Conservation (phyloP, 75 land plant genomes). For the Pinus albicaulis region DNA sequence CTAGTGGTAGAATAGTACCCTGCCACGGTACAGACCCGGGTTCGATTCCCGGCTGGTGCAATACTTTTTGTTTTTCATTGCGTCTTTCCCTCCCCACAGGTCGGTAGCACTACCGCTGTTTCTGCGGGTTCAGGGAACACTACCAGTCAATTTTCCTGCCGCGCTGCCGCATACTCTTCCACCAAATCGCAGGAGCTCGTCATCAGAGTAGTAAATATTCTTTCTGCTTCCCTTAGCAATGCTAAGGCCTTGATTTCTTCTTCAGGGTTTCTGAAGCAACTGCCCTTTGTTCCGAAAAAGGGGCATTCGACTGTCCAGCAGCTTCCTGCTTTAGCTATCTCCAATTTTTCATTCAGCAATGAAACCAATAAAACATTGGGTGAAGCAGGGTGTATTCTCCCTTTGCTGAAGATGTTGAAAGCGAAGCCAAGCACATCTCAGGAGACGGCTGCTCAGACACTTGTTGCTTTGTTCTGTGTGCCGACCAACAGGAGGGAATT, state of each 20-base stretch:
- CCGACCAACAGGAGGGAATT: constrained; percentile 54
- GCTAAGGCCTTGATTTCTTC: constrained; percentile 35
- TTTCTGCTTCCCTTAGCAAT: constrained; percentile 29
- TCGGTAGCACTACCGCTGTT: too few relatives aligned
- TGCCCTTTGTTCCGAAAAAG: constrained; percentile 37
- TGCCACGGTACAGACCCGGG: constrained; percentile 99
- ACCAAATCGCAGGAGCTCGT: constrained; percentile 43
- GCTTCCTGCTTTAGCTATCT: constrained; percentile 39
- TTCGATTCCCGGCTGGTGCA: constrained; percentile 99
- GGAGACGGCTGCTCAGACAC: constrained; percentile 50
- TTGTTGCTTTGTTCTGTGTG: constrained; percentile 49
- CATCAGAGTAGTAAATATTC: constrained; percentile 37
- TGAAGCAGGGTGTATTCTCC: constrained; percentile 47
- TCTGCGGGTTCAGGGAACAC: too few relatives aligned
- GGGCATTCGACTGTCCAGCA: constrained; percentile 40
- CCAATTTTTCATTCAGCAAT: constrained; percentile 35
- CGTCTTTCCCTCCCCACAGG: too few relatives aligned
- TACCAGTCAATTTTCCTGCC: too few relatives aligned
- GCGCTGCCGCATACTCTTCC: too few relatives aligned
- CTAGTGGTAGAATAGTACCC: constrained; percentile 99
- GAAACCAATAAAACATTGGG: constrained; percentile 45
- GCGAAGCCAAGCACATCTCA: constrained; percentile 51
- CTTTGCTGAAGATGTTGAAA: constrained; percentile 73
- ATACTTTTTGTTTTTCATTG: too few relatives aligned
- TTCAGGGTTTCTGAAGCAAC: constrained; percentile 34